These are phyloP conservation scores for Aphanocladium album DNA, from an alignment of 2,329 filamentous ascomycete species.

Conservation along the genomic window DNA sequence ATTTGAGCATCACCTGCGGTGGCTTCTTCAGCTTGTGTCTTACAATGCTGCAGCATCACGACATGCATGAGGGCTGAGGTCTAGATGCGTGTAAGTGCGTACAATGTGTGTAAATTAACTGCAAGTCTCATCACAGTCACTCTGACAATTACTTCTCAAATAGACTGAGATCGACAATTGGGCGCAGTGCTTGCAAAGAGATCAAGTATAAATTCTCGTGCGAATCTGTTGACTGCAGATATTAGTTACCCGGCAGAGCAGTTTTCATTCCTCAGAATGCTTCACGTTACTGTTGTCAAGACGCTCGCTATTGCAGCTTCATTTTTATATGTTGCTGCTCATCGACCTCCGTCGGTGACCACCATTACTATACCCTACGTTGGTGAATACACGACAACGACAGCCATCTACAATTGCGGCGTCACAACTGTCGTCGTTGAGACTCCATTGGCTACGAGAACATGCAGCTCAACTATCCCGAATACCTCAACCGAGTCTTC, in stretches of 20 bases:
- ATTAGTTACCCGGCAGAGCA: background rate
- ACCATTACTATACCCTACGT: conserved; percentile 8
- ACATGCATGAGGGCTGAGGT: conserved; percentile 6
- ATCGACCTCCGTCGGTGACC: background rate
- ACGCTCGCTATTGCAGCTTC: background rate
- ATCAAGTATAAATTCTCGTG: background rate
- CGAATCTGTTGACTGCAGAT: background rate
- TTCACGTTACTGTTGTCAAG: background rate
- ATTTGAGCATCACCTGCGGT: background rate
- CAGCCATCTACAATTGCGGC: background rate
- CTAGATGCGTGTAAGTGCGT: background rate
- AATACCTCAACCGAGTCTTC: background rate
- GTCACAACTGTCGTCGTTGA: conserved; percentile 1
- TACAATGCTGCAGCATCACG: background rate
- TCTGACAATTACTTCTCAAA: background rate
- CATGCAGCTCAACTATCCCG: background rate
- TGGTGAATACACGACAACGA: background rate
- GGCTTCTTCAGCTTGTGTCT: conserved; percentile 2
- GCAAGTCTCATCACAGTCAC: background rate
- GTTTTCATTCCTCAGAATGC: background rate
- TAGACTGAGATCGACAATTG: background rate
- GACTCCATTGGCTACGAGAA: background rate
- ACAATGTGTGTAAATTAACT: background rate
- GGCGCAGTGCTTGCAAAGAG: background rate
- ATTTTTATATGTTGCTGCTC: background rate